Conservation (phyloP, 495 filamentous ascomycete species). For the Trichoderma erinaceum region DNA sequence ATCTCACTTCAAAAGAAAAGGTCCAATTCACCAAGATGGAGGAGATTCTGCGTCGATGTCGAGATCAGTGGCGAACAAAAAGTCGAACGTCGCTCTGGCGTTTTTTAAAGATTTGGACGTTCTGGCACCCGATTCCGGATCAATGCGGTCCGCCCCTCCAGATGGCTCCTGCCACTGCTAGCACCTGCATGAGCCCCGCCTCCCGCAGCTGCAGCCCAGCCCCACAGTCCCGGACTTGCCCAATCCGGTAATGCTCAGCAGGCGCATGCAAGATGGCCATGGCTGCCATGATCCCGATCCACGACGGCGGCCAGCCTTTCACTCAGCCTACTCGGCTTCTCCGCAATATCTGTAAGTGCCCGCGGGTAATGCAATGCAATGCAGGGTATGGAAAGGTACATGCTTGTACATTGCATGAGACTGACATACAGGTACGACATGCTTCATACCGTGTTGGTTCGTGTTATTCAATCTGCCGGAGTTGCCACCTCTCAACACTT, state of each 20-base stretch:
- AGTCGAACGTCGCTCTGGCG: not conserved
- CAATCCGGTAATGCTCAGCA: constrained; percentile 10
- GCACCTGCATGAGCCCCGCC: constrained; percentile 8
- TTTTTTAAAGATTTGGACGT: not conserved
- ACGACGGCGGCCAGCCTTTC: too few relatives aligned
- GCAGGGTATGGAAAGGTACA: not conserved
- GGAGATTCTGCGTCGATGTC: not conserved
- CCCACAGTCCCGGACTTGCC: constrained; percentile 6
- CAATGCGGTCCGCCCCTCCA: constrained; percentile 5
- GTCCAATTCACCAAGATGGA: not conserved
- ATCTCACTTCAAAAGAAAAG: not conserved
- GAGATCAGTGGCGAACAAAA: constrained; percentile 13
- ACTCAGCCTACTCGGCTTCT: too few relatives aligned
- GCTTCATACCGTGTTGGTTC: not conserved
- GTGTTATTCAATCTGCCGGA: not conserved
- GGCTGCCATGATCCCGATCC: not conserved
- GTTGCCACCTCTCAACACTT: not conserved
- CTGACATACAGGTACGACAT: not conserved
- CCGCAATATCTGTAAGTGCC: too few relatives aligned
- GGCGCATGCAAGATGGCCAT: not conserved
- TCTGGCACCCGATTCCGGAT: constrained; percentile 1
- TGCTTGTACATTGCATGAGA: not conserved
- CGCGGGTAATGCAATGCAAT: not conserved
- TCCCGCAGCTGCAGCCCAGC: constrained; percentile 12
- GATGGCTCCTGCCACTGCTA: not conserved